Evolutionary conservation across 352 stramenopile genomes (phyloP), one percentile per base, ranked within the genome.

Genomic region (Pythium phragmitis): DNA sequence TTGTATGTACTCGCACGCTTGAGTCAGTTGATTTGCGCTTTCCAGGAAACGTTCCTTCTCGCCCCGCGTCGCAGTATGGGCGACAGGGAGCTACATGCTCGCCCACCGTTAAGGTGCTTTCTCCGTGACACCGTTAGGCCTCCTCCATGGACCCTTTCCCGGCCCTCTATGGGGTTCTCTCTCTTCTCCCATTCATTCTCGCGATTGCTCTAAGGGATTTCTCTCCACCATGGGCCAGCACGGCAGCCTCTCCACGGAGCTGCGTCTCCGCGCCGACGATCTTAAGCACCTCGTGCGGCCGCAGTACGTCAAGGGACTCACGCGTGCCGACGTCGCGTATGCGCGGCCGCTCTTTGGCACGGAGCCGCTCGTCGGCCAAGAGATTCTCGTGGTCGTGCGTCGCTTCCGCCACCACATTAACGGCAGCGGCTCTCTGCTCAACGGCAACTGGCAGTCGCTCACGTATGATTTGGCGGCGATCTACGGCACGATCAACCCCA

Each of bases 381-480:
- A 72, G 21, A 60, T 72, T 7, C 50, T 72, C 33, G 59, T 51
- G 48, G 53, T 68, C 5, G 66, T 72, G 12, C 39, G 59, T 0
- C 66, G 66, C 13, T 72, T 68, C 23, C 66, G 59, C 34, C 66
- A 72, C 55, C 54, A 61, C 54, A 67, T 72, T 21, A 36, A 72
- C 19, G 60, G 66, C 41, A 72, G 60, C 48, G 66, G 66, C 19
- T 56, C 56, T 12, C 28, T 68, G 14, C 49, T 72, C 14, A 72
- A 55, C 17, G 42, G 49, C 49, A 60, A 64, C 1, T 68, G 66
- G 66, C 19, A 72, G 33, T 43, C 48, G 19, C 60, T 72, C 14
- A 72, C 66, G 30, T 68, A 68, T 26, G 66, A 72, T n/a, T 28
- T 72, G 0, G 66, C 66, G 7, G 66, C 60, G 17, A 37, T 72